These are phyloP conservation scores for Backusella liffmaniae DNA, from an alignment of 192 early-diverging fungal species.

Conservation along the genomic window DNA sequence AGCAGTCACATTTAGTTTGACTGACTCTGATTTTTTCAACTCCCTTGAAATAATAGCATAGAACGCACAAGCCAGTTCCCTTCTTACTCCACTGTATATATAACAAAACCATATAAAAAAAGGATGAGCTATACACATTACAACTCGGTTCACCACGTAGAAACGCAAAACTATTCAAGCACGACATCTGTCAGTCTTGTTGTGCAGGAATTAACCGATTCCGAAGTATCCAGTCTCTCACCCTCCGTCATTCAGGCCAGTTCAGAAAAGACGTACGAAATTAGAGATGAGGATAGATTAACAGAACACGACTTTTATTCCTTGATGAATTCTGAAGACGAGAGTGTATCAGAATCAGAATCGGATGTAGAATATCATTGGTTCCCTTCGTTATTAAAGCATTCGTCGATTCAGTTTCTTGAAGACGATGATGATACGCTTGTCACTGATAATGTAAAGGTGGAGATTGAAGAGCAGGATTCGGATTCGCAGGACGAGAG, in stretches of 20 bases:
- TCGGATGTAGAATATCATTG: constrained; percentile 12
- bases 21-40: neutral
- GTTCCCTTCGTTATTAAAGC: constrained; percentile 15
- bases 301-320: constrained; percentile 1
- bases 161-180: neutral
- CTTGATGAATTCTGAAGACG: neutral
- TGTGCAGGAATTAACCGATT: constrained; percentile 6
- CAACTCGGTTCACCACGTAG: neutral
- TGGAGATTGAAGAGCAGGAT: neutral
- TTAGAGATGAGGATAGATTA: neutral
- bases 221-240: neutral
- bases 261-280: neutral
- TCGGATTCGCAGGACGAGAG: neutral
- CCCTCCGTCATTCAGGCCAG: constrained; percentile 7
- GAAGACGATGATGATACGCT: neutral
- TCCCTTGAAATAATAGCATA: neutral
- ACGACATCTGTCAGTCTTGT: neutral
- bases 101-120: neutral
- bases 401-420: constrained; percentile 6
- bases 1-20: constrained; percentile 1
- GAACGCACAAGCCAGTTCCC: neutral
- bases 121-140: neutral
- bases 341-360: neutral
- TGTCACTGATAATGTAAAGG: neutral
- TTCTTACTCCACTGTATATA: neutral